These are phyloP conservation scores for Vitis hybrid DNA, from an alignment of 177 flowering plant genomes.

Conservation along the genomic window DNA sequence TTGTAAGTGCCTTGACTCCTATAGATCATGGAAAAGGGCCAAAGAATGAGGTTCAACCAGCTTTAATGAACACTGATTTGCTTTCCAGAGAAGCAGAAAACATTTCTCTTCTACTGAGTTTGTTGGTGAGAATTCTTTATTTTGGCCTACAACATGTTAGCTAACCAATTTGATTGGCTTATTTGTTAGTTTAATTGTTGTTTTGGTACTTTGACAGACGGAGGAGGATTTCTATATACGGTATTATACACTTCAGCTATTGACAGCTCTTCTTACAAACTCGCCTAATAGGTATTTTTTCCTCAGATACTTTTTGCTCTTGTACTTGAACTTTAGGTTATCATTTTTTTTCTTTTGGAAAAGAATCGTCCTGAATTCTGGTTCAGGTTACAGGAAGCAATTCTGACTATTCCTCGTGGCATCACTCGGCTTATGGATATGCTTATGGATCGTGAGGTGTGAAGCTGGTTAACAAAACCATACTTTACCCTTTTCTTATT, in stretches of 20 bases:
- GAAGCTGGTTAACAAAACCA: conserved; percentile 13
- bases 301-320: neutral
- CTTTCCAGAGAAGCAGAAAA: conserved; percentile 88
- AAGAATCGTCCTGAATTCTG: conserved; percentile 23
- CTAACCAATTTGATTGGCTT: conserved; percentile 6
- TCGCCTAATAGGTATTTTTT: conserved; percentile 69
- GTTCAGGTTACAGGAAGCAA: conserved; percentile 96
- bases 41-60: conserved; percentile 75
- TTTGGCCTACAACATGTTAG: neutral
- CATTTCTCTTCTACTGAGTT: conserved; percentile 88
- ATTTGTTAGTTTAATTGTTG: neutral
- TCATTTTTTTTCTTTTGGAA: conserved; percentile 5
- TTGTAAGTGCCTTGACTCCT: conserved; percentile 86
- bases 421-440: conserved; percentile 95
- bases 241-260: conserved; percentile 89
- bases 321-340: neutral
- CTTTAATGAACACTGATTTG: conserved; percentile 88
- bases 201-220: conserved; percentile 40
- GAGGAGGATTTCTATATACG: conserved; percentile 98
- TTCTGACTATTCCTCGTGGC: conserved; percentile 92
- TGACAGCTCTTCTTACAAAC: conserved; percentile 88
- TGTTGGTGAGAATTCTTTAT: conserved; percentile 66
- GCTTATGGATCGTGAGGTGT: conserved; percentile 99
- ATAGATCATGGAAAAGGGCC: conserved; percentile 54
- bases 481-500: neutral